Evolutionary conservation across 2,329 filamentous ascomycete species (phyloP).

Genomic region (Mycocentrospora acerina): DNA sequence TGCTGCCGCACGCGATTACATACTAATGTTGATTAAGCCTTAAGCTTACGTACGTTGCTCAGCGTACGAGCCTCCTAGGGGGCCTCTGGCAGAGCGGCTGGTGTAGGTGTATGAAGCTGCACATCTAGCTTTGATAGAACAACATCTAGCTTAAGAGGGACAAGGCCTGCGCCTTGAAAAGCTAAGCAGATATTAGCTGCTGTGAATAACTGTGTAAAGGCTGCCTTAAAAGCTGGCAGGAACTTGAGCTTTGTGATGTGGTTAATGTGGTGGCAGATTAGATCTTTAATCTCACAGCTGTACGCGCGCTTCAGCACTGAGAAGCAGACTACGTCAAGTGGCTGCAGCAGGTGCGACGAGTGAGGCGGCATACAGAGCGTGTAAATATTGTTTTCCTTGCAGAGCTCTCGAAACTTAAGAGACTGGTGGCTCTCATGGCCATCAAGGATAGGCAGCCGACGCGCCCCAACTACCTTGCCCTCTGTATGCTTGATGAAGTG

Average conservation of each 20-base stretch:
- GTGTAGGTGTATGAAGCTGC: slow-evolving; percentile 8
- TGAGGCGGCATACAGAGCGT: too few species aligned
- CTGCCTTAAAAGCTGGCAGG: slow-evolving; percentile 21
- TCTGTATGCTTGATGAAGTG: too few species aligned
- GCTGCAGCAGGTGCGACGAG: too few species aligned
- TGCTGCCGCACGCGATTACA: too few species aligned
- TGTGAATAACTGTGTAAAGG: slow-evolving; percentile 24
- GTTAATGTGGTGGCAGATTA: slow-evolving; percentile 6
- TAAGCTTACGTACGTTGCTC: too few species aligned
- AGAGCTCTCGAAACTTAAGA: slow-evolving; percentile 5
- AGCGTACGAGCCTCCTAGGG: too few species aligned
- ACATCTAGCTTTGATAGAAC: slow-evolving; percentile 34
- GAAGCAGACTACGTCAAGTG: slow-evolving; percentile 44
- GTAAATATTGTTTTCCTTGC: slow-evolving; percentile 1
- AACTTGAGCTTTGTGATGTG: slow-evolving; percentile 5
- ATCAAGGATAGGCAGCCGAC: slow-evolving; percentile 23
- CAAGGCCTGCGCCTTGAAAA: slow-evolving; percentile 33
- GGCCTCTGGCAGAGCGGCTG: neutral
- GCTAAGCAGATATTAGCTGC: slow-evolving; percentile 25
- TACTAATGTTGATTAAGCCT: too few species aligned
- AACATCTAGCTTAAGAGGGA: too few species aligned
- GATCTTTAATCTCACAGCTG: neutral
- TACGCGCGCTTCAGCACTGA: slow-evolving; percentile 4
- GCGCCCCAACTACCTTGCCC: slow-evolving; percentile 1
- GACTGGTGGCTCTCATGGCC: slow-evolving; percentile 32